Conservation (phyloP, 106 monocot genomes). For the Iris macrosiphon region DNA sequence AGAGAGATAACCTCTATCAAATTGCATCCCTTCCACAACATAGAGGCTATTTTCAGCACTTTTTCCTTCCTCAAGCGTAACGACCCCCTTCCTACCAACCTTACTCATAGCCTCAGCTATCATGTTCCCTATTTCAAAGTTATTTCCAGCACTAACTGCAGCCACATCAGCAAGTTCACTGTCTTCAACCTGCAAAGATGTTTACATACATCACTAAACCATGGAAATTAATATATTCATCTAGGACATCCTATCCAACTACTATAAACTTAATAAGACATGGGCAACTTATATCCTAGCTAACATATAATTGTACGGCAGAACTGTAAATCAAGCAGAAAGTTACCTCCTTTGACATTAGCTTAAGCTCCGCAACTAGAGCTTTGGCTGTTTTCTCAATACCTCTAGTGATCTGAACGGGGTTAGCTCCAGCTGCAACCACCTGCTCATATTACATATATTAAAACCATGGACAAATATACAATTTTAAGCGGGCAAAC, state of each 20-base stretch:
- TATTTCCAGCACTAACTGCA: conserved; percentile 96
- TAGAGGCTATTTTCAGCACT: conserved; percentile 90
- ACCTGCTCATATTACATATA: conserved; percentile 2
- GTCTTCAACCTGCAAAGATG: conserved; percentile 72
- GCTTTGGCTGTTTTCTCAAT: conserved; percentile 67
- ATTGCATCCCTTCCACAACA: conserved; percentile 98
- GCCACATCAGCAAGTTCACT: conserved; percentile 98
- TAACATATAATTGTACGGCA: too few relatives aligned
- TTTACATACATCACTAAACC: neutral
- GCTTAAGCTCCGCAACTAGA: conserved; percentile 42
- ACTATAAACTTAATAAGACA: too few relatives aligned
- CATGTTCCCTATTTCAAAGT: conserved; percentile 93
- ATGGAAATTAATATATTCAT: too few relatives aligned
- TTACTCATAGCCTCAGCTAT: conserved; percentile 98
- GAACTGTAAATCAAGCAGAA: too few relatives aligned
- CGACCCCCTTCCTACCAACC: conserved; percentile 92
- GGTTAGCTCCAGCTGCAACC: conserved; percentile 45
- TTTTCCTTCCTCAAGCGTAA: conserved; percentile 93
- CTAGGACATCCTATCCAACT: too few relatives aligned
- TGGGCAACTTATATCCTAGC: too few relatives aligned
- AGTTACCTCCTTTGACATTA: conserved; percentile 53
- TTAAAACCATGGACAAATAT: too few relatives aligned
- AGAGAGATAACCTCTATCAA: conserved; percentile 93
- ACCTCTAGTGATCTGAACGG: conserved; percentile 69
- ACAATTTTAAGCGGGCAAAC: too few relatives aligned